These are phyloP conservation scores for Trichoderma gamsii DNA, from an alignment of 495 filamentous ascomycete genomes.

Conservation along the genomic window DNA sequence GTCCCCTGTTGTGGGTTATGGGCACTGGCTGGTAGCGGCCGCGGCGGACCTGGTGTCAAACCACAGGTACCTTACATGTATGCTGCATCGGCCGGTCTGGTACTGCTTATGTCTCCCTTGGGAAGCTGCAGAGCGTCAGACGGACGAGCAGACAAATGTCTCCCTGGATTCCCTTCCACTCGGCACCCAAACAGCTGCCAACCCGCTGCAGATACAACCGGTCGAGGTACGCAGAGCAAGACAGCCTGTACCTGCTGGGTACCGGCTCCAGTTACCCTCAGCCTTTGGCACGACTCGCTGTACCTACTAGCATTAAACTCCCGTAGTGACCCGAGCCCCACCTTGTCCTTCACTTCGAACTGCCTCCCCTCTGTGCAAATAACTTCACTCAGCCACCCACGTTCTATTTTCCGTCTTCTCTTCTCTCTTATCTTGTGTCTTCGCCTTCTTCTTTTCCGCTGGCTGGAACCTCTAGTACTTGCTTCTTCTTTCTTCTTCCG, in stretches of 20 bases:
- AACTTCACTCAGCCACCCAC: neutral
- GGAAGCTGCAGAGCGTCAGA: neutral
- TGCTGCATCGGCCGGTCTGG: no score
- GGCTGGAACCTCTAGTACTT: neutral
- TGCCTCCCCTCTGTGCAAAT: neutral
- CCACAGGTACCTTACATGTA: no score
- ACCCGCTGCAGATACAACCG: no score
- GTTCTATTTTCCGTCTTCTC: neutral
- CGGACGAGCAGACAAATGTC: neutral
- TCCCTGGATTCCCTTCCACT: neutral
- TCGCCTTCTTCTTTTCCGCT: neutral
- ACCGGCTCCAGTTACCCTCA: neutral
- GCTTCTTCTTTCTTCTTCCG: neutral
- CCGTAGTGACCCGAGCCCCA: constrained; percentile 6
- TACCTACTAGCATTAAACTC: neutral
- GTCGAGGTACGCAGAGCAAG: no score
- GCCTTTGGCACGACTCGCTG: neutral
- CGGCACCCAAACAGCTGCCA: neutral
- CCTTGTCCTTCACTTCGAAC: constrained; percentile 5
- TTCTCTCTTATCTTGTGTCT: neutral
- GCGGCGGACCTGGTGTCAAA: no score
- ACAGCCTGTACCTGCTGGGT: neutral
- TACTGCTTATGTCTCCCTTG: no score
- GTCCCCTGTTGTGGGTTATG: no score
- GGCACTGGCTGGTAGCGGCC: no score